A percentile compares a stretch with the other conserved stretches of the same genome.
Evolutionary conservation across 148 eudicot species (phyloP).

Genomic region (Camellia lanceoleosa): DNA sequence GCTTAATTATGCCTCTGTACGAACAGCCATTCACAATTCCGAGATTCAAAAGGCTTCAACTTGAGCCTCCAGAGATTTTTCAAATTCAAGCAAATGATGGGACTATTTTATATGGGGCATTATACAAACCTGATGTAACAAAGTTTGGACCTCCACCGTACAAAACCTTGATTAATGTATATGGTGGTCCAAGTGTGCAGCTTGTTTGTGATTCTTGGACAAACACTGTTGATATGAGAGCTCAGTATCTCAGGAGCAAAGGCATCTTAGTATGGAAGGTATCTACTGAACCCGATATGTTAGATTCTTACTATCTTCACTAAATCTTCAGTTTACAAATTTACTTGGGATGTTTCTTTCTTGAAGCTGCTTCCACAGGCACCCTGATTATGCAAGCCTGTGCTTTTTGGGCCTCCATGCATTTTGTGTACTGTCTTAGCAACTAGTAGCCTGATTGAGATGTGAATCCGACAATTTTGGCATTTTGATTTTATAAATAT

Average conservation of each 20-base stretch:
- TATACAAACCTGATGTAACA: constrained; percentile 78
- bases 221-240: constrained; percentile 93
- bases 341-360: neutral
- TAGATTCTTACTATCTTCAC: constrained; percentile 3
- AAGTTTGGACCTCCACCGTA: constrained; percentile 96
- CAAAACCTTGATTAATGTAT: constrained; percentile 78
- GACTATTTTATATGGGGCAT: constrained; percentile 60
- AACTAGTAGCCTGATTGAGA: neutral
- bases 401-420: neutral
- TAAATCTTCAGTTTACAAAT: neutral
- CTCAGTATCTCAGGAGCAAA: constrained; percentile 87
- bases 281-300: neutral
- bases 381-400: neutral
- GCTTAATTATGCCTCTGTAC: constrained; percentile 53
- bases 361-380: constrained; percentile 7
- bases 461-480: too few relatives aligned
- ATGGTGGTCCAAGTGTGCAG: constrained; percentile 94
- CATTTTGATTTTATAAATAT: too few relatives aligned
- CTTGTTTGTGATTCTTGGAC: constrained; percentile 85
- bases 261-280: constrained; percentile 98
- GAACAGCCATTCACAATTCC: constrained; percentile 62
- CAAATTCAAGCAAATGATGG: constrained; percentile 69
- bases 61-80: constrained; percentile 72
- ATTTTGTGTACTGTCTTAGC: neutral
- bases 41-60: constrained; percentile 55